These are phyloP conservation scores for Scheffersomyces stambukii DNA, from an alignment of 1,139 yeast species.

Conservation along the genomic window DNA sequence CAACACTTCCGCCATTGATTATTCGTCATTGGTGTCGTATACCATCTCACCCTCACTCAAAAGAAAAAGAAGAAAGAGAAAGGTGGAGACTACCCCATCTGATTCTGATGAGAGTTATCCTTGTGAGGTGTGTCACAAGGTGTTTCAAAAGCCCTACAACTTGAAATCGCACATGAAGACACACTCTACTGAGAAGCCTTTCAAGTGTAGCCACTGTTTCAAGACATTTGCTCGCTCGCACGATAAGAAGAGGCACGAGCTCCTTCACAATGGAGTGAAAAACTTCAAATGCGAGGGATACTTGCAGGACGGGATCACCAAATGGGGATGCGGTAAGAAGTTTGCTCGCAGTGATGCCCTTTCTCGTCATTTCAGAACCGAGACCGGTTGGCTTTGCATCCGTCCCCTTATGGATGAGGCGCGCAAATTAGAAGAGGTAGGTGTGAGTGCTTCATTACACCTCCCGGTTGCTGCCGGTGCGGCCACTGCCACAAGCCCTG, in stretches of 20 bases:
- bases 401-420: slow-evolving; percentile 54
- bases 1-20: slow-evolving; percentile 21
- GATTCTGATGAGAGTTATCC: slow-evolving; percentile 31
- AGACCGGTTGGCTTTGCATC: slow-evolving; percentile 56
- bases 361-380: slow-evolving; percentile 55
- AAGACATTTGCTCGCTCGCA: slow-evolving; percentile 55
- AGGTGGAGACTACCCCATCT: slow-evolving; percentile 5
- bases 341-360: slow-evolving; percentile 58
- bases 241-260: slow-evolving; percentile 54
- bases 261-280: slow-evolving; percentile 50
- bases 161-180: slow-evolving; percentile 53
- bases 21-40: slow-evolving; percentile 33
- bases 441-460: slow-evolving; percentile 1
- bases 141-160: slow-evolving; percentile 52
- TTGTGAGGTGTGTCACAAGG: slow-evolving; percentile 47
- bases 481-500: slow-evolving; percentile 1
- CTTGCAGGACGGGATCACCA: slow-evolving; percentile 45
- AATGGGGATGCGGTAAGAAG: slow-evolving; percentile 59
- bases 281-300: slow-evolving; percentile 54
- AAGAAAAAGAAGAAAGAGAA: slow-evolving; percentile 24
- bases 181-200: slow-evolving; percentile 55
- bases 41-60: slow-evolving; percentile 35
- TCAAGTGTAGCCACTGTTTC: slow-evolving; percentile 43
- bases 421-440: slow-evolving; percentile 16
- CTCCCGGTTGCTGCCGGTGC: slow-evolving; percentile 2